These are phyloP conservation scores for Euptelea pleiosperma DNA, from an alignment of 164 flowering plant species.

Conservation along the genomic window DNA sequence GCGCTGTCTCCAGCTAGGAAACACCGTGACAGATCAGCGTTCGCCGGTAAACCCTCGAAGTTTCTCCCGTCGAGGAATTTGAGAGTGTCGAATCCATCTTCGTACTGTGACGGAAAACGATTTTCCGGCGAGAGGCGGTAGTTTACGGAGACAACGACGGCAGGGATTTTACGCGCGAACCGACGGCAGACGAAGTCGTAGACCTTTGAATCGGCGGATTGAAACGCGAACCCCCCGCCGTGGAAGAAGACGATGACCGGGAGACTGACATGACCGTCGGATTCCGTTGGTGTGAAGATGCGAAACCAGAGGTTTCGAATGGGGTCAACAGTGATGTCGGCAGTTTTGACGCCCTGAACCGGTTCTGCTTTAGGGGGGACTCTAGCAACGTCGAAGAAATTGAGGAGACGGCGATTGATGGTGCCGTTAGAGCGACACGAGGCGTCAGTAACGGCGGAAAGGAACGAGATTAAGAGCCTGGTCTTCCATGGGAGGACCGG, in stretches of 20 bases:
- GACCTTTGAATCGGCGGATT: slow-evolving; percentile 10
- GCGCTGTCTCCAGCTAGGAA: slow-evolving; percentile 62
- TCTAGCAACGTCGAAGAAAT: slow-evolving; percentile 13
- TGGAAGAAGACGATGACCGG: slow-evolving; percentile 34
- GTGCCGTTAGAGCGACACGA: slow-evolving; percentile 24
- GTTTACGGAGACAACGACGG: slow-evolving; percentile 35
- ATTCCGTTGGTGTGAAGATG: slow-evolving; percentile 20
- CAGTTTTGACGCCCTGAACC: slow-evolving; percentile 11
- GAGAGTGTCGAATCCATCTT: slow-evolving; percentile 31
- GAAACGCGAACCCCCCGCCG: slow-evolving; percentile 26
- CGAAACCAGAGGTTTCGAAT: slow-evolving; percentile 35
- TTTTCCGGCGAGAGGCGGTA: slow-evolving; percentile 40
- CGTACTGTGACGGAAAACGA: slow-evolving; percentile 27
- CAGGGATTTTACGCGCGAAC: slow-evolving; percentile 18
- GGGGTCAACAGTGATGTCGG: slow-evolving; percentile 23
- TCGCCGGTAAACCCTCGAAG: slow-evolving; percentile 9
- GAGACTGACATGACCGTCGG: not conserved
- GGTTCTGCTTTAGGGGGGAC: slow-evolving; percentile 11
- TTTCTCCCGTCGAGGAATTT: slow-evolving; percentile 4
- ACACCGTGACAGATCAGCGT: slow-evolving; percentile 24
- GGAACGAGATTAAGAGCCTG: not conserved
- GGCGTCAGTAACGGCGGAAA: slow-evolving; percentile 5
- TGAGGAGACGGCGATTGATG: slow-evolving; percentile 24
- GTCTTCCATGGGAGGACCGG: slow-evolving; percentile 17
- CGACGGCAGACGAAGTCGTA: slow-evolving; percentile 22